Evolutionary conservation across 129 eudicot genomes (phyloP).

Genomic region (Flaveria bidentis): DNA sequence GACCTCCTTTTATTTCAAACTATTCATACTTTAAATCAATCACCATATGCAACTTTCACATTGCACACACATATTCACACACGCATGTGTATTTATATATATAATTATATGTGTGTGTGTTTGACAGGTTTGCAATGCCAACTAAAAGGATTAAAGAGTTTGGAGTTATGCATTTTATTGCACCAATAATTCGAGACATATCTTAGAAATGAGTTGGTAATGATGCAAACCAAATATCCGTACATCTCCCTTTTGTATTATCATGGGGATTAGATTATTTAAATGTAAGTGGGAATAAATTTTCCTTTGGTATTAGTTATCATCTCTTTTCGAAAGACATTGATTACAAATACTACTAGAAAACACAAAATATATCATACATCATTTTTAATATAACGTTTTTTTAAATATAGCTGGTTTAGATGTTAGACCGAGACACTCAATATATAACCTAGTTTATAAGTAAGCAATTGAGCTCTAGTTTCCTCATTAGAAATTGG

Average conservation of each 20-base stretch:
- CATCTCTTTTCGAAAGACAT: too few species aligned
- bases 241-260: constrained; percentile 37
- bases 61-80: not conserved
- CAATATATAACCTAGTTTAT: too few species aligned
- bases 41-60: constrained; percentile 33
- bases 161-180: constrained; percentile 31
- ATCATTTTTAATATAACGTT: too few species aligned
- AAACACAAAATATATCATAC: too few species aligned
- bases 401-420: too few species aligned
- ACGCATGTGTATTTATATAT: not conserved
- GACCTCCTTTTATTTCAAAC: constrained; percentile 26
- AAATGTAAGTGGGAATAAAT: constrained; percentile 32
- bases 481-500: too few species aligned
- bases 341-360: too few species aligned
- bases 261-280: constrained; percentile 32
- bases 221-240: constrained; percentile 42
- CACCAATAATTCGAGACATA: constrained; percentile 35
- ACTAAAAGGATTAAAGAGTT: constrained; percentile 36
- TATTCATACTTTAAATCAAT: constrained; percentile 32
- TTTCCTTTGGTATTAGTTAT: not conserved
- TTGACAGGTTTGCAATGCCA: constrained; percentile 46
- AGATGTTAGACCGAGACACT: too few species aligned
- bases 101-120: not conserved
- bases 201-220: constrained; percentile 48
- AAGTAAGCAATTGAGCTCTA: too few species aligned